Evolutionary conservation across 2,329 filamentous ascomycete genomes (phyloP), one percentile per base, ranked within the genome.

Genomic region (Aspergillus persii): DNA sequence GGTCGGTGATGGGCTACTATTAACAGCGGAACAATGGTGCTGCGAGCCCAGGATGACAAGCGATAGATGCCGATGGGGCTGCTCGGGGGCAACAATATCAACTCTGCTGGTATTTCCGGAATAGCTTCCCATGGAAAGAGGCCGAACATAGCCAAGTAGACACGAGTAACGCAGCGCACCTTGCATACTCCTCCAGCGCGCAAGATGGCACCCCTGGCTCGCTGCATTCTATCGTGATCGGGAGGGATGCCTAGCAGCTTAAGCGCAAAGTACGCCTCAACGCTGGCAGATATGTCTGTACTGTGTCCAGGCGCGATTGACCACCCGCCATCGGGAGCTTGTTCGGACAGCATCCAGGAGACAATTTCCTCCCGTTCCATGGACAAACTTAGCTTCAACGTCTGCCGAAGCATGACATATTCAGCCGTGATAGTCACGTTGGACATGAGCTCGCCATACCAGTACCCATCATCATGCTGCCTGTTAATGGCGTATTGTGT

Each of bases 101-200:
- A 54, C 55, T 76, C 74, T 3, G 65, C 63, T 0, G 74, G 72
- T 8, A 76, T 30, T 51, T 75, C 57, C 1, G 74, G 73, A 1
- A 75, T 60, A 1, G 68, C 66, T 8, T 57, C 46, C 72, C 73
- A 77, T 2, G 71, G 71, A 27, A 74, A 64, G 1, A 77, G 57
- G 4, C 74, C 74, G 53, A 76, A 72, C 8, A 44, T 56, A 2
- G 71, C 70, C 0, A 72, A 39, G 39, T 57, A 71, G 4, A 72
- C 61, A 3, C 70, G 66, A 1, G 70, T 72, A 31, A 72, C 69
- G 2, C 68, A 53, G 11, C 73, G 69, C 4, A 75, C 68, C 33
- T 67, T 68, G 5, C 65, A 71, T 2, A 72, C 53, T 2, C 73
- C 74, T 2, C 74, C 75, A 27, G 52, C 36, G 1, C 8, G 5